Base-by-base conservation (phyloP, 129 eudicot genomes). In the Chrysanthemum lavandulifolium region DNA sequence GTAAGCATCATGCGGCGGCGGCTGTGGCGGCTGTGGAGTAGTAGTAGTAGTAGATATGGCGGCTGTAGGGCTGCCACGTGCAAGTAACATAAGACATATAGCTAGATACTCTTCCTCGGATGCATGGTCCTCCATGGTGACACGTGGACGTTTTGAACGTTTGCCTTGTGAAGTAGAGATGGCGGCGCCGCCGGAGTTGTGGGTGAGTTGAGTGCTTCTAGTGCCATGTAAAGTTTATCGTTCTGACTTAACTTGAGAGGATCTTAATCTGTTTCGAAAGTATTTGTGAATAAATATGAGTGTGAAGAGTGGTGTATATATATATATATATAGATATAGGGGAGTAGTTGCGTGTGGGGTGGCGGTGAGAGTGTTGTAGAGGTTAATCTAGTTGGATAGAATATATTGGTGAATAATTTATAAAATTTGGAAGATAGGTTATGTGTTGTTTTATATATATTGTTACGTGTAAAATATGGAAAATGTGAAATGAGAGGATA, bases 81-180 rank as follows among this genome's bases (percentile, higher is more conserved):
- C 87, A 53, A 92, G 96, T 79, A 87, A 77, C 86, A 92, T 82
- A 57, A 92, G 84, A 33, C 96, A 89, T 2, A 79, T 56, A 25
- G 98, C 96, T 7, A 92, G 61, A 49, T 87, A 80, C 50, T 92
- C 95, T 0, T 92, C 96, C 9, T 89, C 98, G 9, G 60, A 61
- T 4, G 57, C 14, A 40, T 31, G 43, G 74, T 27, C 10, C 72
- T 12, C 0, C 76, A 69, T 8, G 15, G 61, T 61, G n/a, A 73
- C 73, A 45, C 91, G 83, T 3, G 82, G 79, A 0, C 95, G 89
- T 49, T 88, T 88, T 0, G 92, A 79, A 4, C 92, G 97, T 52
- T 84, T 91, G 12, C 84, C 75, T 81, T 88, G 21, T 59, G 68
- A 81, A 16, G 47, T 13, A 67, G 64, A 0, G 80, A 21, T 31